A percentile compares a stretch with the other conserved stretches of the same genome.
These are phyloP conservation scores for Meyerozyma smithsonii DNA, from an alignment of 1,139 yeast species.

Conservation along the genomic window DNA sequence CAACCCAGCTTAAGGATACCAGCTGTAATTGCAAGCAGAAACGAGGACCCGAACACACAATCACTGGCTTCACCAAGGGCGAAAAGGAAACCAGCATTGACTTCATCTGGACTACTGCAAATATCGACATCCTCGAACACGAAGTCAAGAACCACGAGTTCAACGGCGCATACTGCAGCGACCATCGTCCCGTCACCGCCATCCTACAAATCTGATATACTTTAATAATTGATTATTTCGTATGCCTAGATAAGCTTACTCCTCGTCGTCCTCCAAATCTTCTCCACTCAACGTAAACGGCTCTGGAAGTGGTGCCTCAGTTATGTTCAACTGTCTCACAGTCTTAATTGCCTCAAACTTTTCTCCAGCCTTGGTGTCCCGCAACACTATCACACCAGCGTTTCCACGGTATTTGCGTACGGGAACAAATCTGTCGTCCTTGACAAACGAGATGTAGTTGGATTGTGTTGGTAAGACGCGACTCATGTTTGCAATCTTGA, in stretches of 20 bases:
- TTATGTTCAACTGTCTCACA: slow-evolving; percentile 73
- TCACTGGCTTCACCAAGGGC: slow-evolving; percentile 14
- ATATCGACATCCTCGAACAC: slow-evolving; percentile 8
- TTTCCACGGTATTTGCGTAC: slow-evolving; percentile 75
- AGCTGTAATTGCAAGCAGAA: slow-evolving; percentile 8
- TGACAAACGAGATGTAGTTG: slow-evolving; percentile 72
- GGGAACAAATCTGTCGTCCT: slow-evolving; percentile 76
- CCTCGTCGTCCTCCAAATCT: slow-evolving; percentile 37
- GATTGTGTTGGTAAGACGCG: slow-evolving; percentile 92
- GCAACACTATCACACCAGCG: slow-evolving; percentile 77
- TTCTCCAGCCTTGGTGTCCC: slow-evolving; percentile 66
- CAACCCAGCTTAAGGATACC: slow-evolving; percentile 8
- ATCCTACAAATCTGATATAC: slow-evolving; percentile 11
- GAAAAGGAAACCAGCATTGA: slow-evolving; percentile 14
- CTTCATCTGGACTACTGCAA: slow-evolving; percentile 12
- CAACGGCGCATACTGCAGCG: slow-evolving; percentile 12
- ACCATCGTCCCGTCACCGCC: slow-evolving; percentile 21
- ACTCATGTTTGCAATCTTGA: slow-evolving; percentile 69
- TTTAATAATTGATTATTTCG: background rate
- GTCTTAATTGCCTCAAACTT: slow-evolving; percentile 72
- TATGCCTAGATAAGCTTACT: slow-evolving; percentile 5
- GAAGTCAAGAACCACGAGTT: slow-evolving; percentile 11
- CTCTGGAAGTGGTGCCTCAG: slow-evolving; percentile 88
- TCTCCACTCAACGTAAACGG: slow-evolving; percentile 68
- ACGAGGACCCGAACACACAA: slow-evolving; percentile 10